Evolutionary conservation across 2,329 filamentous ascomycete species (phyloP), one percentile per base, ranked within the genome.

Genomic region (Epichloe sylvatica): DNA sequence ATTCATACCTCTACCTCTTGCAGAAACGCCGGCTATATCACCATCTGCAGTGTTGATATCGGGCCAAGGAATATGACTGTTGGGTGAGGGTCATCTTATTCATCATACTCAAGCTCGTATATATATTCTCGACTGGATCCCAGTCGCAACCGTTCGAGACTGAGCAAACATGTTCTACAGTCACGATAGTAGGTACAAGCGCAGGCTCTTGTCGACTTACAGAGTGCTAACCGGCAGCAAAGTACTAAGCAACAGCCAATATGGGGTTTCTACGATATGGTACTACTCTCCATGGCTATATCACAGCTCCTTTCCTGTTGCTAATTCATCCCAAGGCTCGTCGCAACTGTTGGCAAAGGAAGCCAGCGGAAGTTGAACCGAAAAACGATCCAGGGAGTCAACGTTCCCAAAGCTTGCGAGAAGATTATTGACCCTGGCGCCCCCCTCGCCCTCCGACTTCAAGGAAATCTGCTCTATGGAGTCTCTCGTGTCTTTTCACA

Each of bases 211-310:
- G 15, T 37, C 12, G 11, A 12, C 21, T 30, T 33, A 0, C 4
- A 19, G 23, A 9, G 15, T 37, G 12, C 61, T 67, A 42, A 70
- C 57, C 19, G 9, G 21, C 41, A 15, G n/a, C 19, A 11, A 83
- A 83, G 80, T 98, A 52, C 78, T 98, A 49, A 92, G 83, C 3
- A 91, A 78, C 54, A 81, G 81, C 61, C 84, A 92, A 64, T 86
- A 96, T 77, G 92, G 92, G 50, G 86, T 98, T 51, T 85, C 91
- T 13, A 98, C 91, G 2, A 83, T 98, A 52, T 98, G 92, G 91
- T 94, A 73, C 60, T 77, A 60, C 23, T 17, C 19, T 3, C 5
- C 2, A 6, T 7, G 7, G 19, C 4, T 5, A 4, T 1, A 13
- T n/a, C 12, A 33, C n/a, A 23, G 21, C n/a, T 13, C 17, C 11